A percentile compares a stretch with the other conserved stretches of the same genome.
Evolutionary conservation across 805 yeast species (phyloP).

Genomic region (Saccharomycopsis sp.): DNA sequence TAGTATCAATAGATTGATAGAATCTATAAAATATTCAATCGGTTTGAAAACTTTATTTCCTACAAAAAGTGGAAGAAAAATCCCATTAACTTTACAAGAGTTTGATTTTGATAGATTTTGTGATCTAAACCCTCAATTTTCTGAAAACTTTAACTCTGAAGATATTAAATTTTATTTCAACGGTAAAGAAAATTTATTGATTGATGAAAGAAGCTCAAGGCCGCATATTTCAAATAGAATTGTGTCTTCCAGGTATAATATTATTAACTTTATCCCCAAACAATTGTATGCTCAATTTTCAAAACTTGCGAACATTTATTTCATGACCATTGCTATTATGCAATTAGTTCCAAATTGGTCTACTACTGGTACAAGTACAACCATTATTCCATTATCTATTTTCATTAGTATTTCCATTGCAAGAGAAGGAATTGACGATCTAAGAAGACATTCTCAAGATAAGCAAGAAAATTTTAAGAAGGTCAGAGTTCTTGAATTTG

Average conservation of each 20-base stretch:
- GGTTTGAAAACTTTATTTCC: conserved; percentile 3
- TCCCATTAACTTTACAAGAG: conserved; percentile 7
- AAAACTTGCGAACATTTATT: conserved; percentile 84
- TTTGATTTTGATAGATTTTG: conserved; percentile 9
- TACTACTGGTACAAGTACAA: conserved; percentile 91
- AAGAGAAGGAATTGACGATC: conserved; percentile 91
- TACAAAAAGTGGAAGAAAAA: conserved; percentile 10
- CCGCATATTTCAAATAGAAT: conserved; percentile 53
- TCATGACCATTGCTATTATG: conserved; percentile 78
- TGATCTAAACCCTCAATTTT: conserved; percentile 1
- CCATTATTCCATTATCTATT: conserved; percentile 78
- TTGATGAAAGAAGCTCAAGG: conserved; percentile 13
- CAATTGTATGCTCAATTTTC: conserved; percentile 88
- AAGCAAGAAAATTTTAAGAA: conserved; percentile 64
- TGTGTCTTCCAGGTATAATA: conserved; percentile 79
- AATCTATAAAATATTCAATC: conserved; percentile 6
- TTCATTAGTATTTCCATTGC: conserved; percentile 84
- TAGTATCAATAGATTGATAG: conserved; percentile 14
- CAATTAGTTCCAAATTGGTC: conserved; percentile 98
- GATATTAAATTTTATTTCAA: conserved; percentile 2
- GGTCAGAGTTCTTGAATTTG: conserved; percentile 1
- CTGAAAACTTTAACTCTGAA: neutral
- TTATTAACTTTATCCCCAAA: conserved; percentile 75
- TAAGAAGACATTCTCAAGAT: conserved; percentile 77
- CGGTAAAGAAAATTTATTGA: conserved; percentile 2